phyloP scores from a whole-genome alignment of 305 asterid species.

The Coffea humblotiana region DNA sequence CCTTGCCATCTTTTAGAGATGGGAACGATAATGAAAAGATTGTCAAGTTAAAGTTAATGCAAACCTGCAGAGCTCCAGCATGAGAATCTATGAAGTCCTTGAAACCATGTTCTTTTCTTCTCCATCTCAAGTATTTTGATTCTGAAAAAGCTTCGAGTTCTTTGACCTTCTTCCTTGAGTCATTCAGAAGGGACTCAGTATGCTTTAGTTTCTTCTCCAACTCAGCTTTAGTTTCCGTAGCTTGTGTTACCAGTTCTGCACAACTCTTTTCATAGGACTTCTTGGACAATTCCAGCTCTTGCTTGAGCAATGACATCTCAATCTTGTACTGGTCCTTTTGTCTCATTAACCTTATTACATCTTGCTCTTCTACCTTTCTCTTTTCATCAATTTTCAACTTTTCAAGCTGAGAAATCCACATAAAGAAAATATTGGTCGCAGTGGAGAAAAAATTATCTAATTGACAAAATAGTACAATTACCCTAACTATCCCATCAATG shows the following conservation, averaged over 20 bases:
- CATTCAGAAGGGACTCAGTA: conserved; percentile 56
- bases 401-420: conserved; percentile 55
- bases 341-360: conserved; percentile 48
- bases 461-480: neutral
- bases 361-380: conserved; percentile 61
- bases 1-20: neutral
- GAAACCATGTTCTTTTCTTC: conserved; percentile 71
- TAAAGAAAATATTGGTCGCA: neutral
- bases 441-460: neutral
- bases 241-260: conserved; percentile 51
- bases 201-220: conserved; percentile 61
- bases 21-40: neutral
- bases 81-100: conserved; percentile 69
- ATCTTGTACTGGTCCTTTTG: conserved; percentile 58
- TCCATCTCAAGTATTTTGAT: conserved; percentile 67
- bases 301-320: conserved; percentile 51
- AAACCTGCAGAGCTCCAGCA: conserved; percentile 68
- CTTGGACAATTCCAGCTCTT: conserved; percentile 52
- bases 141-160: conserved; percentile 80
- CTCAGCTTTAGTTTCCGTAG: conserved; percentile 50
- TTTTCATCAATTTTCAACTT: conserved; percentile 64
- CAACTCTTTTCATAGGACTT: conserved; percentile 48
- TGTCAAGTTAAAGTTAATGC: conserved; percentile 18
- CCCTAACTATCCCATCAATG: neutral
- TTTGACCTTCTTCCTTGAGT: conserved; percentile 61